Base-by-base conservation (phyloP, 2,329 filamentous ascomycete species). In the Rutstroemia sp. region DNA sequence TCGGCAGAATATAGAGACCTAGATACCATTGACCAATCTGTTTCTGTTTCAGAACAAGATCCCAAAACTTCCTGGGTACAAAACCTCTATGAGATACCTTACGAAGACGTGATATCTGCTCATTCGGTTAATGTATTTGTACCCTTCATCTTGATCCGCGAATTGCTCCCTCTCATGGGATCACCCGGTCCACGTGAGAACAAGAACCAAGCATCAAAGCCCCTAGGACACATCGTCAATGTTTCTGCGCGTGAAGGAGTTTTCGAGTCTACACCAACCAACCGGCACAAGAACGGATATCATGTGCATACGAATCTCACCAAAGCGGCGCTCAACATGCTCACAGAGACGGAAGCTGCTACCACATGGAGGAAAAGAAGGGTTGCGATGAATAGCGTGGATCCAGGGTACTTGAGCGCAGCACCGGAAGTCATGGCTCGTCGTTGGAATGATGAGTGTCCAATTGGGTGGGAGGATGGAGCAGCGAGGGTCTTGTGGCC, bases 311-410 rank as follows among this genome's bases (percentile, higher is more conserved):
- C 61, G 0, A 62, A 62, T 34, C 48, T 62, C 9, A 50, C 61
- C n/a, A 62, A 62, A 55, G 61, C 59, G 7, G 59, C 61, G 10
- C 50, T 62, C 16, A 62, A 62, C n/a, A 62, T 62, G 61, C 30
- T 62, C 2, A 62, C 59, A 1, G 61, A 62, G 16, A 62, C 61
- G 0, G 61, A 62, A 56, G 59, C 57, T 18, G 50, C 34, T 23
- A 54, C 57, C 10, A 55, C 61, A 6, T 62, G 61, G 61, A 50
- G 47, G 10, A 25, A 49, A 25, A 42, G 53, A 21, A 52, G 48
- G 21, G 59, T 59, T 6, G 57, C 59, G 1, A 62, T 62, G 14
- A 62, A 62, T 50, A 50, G 45, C 38, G 57, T 62, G 1, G 61
- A 62, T 58, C 61, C 61, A 5, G 61, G 61, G 2, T 62, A 61